phyloP scores from a whole-genome alignment of 441 rosid species.

The Macaranga tanarius region DNA sequence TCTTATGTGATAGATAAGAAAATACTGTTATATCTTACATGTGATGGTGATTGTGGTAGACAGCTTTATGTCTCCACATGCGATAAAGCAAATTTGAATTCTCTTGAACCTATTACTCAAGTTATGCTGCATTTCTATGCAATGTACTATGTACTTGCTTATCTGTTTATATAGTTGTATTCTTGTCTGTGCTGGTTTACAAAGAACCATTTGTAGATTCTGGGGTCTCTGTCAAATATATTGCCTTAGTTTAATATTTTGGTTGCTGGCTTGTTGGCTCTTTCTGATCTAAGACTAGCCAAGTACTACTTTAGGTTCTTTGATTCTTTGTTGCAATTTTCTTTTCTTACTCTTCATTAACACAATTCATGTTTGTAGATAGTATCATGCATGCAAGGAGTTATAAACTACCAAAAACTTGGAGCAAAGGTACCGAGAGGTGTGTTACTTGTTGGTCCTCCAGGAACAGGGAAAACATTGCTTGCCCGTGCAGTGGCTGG shows the following conservation, averaged over 20 bases:
- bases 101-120: background rate
- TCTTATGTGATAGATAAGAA: too few relatives aligned
- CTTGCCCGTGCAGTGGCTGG: constrained; percentile 98
- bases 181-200: too few relatives aligned
- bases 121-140: background rate
- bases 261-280: background rate
- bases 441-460: constrained; percentile 90
- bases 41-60: too few relatives aligned
- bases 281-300: background rate
- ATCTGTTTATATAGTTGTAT: too few relatives aligned
- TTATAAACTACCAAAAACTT: constrained; percentile 70
- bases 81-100: too few relatives aligned
- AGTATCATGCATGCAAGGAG: constrained; percentile 96
- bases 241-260: background rate
- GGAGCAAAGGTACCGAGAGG: constrained; percentile 95
- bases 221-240: background rate
- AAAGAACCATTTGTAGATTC: background rate
- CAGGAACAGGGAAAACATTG: constrained; percentile 96
- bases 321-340: constrained; percentile 8
- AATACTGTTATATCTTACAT: too few relatives aligned
- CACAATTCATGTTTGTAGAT: constrained; percentile 49
- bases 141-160: too few relatives aligned
- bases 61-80: too few relatives aligned
- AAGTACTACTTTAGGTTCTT: background rate
- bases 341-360: constrained; percentile 20